Percentiles rank a stretch among this genome's conserved stretches.
These are phyloP conservation scores for Favolaschia claudopus DNA, from an alignment of 768 basidiomycete species.

Conservation along the genomic window DNA sequence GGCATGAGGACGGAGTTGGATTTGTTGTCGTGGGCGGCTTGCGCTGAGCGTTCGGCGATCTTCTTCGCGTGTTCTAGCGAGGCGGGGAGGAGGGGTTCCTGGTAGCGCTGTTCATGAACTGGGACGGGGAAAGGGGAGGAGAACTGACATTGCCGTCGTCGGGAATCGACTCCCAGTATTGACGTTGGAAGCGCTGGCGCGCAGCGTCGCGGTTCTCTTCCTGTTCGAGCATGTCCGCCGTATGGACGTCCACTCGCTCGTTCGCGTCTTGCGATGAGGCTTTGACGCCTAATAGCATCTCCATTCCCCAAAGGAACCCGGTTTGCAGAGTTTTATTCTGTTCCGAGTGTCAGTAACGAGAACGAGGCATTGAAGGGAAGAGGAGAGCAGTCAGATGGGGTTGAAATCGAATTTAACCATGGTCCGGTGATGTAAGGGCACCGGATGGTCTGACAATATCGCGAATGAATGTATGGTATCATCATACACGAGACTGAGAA, in stretches of 20 bases:
- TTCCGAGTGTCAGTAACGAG: slow-evolving; percentile 2
- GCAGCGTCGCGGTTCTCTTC: slow-evolving; percentile 60
- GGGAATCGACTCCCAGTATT: slow-evolving; percentile 81
- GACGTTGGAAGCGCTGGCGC: slow-evolving; percentile 70
- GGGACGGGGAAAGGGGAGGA: slow-evolving; percentile 1
- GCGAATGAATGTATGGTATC: slow-evolving; percentile 74
- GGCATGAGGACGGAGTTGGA: slow-evolving; percentile 49
- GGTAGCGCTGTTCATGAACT: slow-evolving; percentile 1
- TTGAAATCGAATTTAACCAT: slow-evolving; percentile 74
- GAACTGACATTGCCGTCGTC: slow-evolving; percentile 68
- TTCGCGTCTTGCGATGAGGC: slow-evolving; percentile 18
- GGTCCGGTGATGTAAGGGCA: slow-evolving; percentile 68
- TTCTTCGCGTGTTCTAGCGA: slow-evolving; percentile 57
- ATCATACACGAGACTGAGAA: slow-evolving; percentile 43
- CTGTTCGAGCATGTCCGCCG: slow-evolving; percentile 70
- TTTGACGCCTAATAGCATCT: slow-evolving; percentile 71
- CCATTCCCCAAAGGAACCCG: slow-evolving; percentile 85
- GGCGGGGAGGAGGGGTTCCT: slow-evolving; percentile 73
- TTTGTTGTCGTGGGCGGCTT: slow-evolving; percentile 44
- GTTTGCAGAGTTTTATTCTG: slow-evolving; percentile 77
- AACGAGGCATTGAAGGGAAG: slow-evolving; percentile 16
- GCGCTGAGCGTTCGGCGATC: slow-evolving; percentile 44
- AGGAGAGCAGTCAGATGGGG: slow-evolving; percentile 70
- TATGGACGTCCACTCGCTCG: slow-evolving; percentile 48
- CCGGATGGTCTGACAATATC: slow-evolving; percentile 62